Conservation (phyloP, 2,329 filamentous ascomycete species). For the Fusarium mangiferae region DNA sequence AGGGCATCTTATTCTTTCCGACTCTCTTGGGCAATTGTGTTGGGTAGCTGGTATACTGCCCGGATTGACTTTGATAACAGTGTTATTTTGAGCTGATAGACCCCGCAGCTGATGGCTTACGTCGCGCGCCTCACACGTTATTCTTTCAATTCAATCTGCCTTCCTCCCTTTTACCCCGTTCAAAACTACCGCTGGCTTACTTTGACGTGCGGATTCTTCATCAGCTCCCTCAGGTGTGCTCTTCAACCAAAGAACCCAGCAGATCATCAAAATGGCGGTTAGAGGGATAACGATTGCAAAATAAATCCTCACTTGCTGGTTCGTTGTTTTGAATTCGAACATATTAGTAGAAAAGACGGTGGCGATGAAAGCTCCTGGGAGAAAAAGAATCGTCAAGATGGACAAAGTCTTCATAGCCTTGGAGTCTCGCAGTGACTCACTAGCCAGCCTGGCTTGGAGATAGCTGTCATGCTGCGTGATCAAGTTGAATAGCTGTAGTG, state of each 20-base stretch:
- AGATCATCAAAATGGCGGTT: not conserved
- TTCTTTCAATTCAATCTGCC: too few relatives aligned
- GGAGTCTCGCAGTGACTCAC: not conserved
- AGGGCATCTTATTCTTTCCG: too few relatives aligned
- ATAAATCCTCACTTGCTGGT: not conserved
- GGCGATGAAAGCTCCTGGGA: not conserved
- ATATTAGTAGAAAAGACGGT: fast-evolving
- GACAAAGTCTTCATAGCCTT: not conserved
- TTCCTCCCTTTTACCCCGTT: too few relatives aligned
- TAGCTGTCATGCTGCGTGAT: not conserved
- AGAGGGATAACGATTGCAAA: not conserved
- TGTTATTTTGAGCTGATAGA: too few relatives aligned
- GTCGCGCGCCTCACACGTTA: too few relatives aligned
- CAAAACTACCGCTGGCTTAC: too few relatives aligned
- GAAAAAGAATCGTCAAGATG: not conserved
- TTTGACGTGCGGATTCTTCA: not conserved
- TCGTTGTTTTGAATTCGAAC: not conserved
- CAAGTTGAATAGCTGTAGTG: too few relatives aligned
- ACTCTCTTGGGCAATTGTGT: too few relatives aligned
- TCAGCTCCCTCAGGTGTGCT: not conserved
- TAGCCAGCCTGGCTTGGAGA: not conserved
- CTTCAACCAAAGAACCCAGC: not conserved
- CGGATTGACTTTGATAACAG: too few relatives aligned
- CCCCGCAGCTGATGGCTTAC: too few relatives aligned
- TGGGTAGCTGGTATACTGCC: too few relatives aligned